Base-by-base conservation (phyloP, 2,329 filamentous ascomycete genomes). In the Aspergillus fructus region DNA sequence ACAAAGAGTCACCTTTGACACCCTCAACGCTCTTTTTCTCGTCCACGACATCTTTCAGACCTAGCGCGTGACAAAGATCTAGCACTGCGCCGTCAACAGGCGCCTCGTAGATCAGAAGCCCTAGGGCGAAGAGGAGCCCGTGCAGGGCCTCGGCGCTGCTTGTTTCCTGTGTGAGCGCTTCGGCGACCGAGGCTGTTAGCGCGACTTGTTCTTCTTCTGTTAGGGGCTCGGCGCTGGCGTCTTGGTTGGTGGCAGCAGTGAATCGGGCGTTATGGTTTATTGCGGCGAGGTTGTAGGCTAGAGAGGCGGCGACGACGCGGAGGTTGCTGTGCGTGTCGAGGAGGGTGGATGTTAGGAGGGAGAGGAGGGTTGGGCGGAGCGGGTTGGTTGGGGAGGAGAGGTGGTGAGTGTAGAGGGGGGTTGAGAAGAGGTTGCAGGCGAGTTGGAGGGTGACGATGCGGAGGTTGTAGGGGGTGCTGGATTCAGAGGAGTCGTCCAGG, bases 371-470 rank as follows among this genome's bases (percentile, higher is more conserved):
- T 2, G 77, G 71, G 5, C 85, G 83, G 49, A 92, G 73, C 21
- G 65, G 72, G 43, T 83, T 76, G 2, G 76, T 72, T 6, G 89
- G 77, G 79, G 60, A 87, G 82, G 2, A 85, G 2, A 97, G 85
- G 13, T 91, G 88, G 1, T 60, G 43, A 96, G 81, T 4, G 90
- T 86, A 70, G 96, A 96, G 0, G 0, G 85, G 83, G 1, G 88
- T 88, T 0, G 85, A 87, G 76, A 96, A 96, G 42, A 96, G 79
- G 67, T 96, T 97, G 76, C 91, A 96, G 1, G 85, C 83, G 68
- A 93, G 83, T 65, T 97, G 93, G 21, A 96, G 76, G 0, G 91
- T 89, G 2, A 96, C 84, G 2, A 96, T 84, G 12, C 91, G 87
- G 1, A 96, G 81, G 2, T 89, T 87, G 69, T 97, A 97, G 0